Evolutionary conservation across 768 basidiomycete genomes (phyloP).

Genomic region (Mycena vulgaris): DNA sequence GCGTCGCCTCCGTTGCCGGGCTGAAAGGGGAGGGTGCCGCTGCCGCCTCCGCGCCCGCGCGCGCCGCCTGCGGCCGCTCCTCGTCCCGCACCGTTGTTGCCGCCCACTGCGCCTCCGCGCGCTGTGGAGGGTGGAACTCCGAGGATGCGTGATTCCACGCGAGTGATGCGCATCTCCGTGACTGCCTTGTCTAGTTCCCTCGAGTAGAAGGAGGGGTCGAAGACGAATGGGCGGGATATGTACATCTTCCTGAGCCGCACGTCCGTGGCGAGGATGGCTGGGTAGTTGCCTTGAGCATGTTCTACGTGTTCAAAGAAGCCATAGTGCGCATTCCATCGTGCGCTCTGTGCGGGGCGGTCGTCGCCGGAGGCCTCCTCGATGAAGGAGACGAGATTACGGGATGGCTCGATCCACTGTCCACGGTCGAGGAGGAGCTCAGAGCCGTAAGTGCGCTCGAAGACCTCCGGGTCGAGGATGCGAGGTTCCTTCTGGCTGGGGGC

Average conservation of each 20-base stretch:
- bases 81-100: not conserved
- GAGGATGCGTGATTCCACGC: not conserved
- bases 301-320: not conserved
- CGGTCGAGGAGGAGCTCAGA: conserved; percentile 1
- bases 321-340: not conserved
- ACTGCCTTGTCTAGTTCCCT: not conserved
- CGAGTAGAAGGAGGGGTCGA: not conserved
- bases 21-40: conserved; percentile 34
- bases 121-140: too few relatives aligned
- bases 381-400: not conserved
- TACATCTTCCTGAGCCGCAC: not conserved
- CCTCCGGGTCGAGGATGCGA: not conserved
- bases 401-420: not conserved
- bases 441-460: not conserved
- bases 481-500: not conserved
- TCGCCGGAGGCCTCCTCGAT: not conserved
- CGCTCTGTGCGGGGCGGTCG: too few relatives aligned
- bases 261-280: conserved; percentile 3
- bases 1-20: conserved; percentile 22
- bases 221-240: not conserved
- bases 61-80: too few relatives aligned
- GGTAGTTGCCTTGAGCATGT: not conserved
- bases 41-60: too few relatives aligned
- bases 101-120: too few relatives aligned
- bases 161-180: not conserved